Conservation (phyloP, 2,329 filamentous ascomycete genomes). For the Penicillium sp. region DNA sequence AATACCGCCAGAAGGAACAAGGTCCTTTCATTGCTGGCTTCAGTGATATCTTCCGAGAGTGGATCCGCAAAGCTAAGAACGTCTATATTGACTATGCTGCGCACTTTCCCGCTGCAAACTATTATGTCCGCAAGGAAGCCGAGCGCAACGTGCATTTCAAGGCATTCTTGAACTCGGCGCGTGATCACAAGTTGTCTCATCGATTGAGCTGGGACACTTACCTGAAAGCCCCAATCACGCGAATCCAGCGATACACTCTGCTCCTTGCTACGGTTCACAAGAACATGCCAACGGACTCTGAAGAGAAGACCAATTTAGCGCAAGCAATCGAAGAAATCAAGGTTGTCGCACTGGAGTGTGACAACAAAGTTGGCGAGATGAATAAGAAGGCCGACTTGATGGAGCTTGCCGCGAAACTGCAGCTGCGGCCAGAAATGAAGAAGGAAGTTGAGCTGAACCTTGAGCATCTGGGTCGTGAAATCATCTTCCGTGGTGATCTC, state of each 20-base stretch:
- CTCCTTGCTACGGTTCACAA: slow-evolving; percentile 77
- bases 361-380: slow-evolving; percentile 87
- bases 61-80: slow-evolving; percentile 87
- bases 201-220: slow-evolving; percentile 92
- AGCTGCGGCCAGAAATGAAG: slow-evolving; percentile 81
- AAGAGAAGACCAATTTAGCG: slow-evolving; percentile 79
- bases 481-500: slow-evolving; percentile 83
- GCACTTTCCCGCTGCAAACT: slow-evolving; percentile 76
- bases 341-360: slow-evolving; percentile 80
- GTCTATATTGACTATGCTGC: slow-evolving; percentile 91
- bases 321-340: slow-evolving; percentile 90
- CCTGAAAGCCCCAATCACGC: slow-evolving; percentile 85
- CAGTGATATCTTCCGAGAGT: slow-evolving; percentile 95
- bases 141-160: slow-evolving; percentile 81
- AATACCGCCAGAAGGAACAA: slow-evolving; percentile 94
- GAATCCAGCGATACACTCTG: slow-evolving; percentile 83
- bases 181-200: slow-evolving; percentile 70
- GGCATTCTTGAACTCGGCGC: slow-evolving; percentile 75
- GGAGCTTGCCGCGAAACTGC: slow-evolving; percentile 75
- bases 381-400: slow-evolving; percentile 83
- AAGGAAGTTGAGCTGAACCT: slow-evolving; percentile 76
- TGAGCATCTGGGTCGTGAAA: slow-evolving; percentile 84
- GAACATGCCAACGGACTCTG: slow-evolving; percentile 74
- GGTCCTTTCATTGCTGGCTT: slow-evolving; percentile 91
- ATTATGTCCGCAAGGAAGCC: slow-evolving; percentile 75